Evolutionary conservation across 805 yeast genomes (phyloP).

Genomic region (Zygoascus flipseniorum): DNA sequence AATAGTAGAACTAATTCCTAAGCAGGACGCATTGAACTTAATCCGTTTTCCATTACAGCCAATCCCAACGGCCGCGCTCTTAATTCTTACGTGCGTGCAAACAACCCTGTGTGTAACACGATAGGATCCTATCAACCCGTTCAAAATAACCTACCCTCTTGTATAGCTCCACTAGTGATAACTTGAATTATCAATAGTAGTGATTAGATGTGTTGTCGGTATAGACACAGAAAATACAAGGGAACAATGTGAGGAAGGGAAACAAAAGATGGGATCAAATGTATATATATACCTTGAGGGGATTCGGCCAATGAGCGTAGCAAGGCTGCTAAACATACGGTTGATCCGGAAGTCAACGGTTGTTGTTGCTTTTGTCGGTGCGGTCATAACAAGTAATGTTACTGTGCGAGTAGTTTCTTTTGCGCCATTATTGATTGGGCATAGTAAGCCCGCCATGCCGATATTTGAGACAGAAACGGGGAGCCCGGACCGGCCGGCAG

Average conservation of each 20-base stretch:
- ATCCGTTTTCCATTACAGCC: too few species aligned
- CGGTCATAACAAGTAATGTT: neutral
- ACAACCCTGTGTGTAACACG: neutral
- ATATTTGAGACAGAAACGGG: neutral
- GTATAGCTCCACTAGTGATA: neutral
- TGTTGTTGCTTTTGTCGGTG: neutral
- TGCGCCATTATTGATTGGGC: neutral
- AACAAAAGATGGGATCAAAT: neutral
- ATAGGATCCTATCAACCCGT: too few species aligned
- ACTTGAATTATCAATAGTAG: neutral
- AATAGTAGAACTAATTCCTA: too few species aligned
- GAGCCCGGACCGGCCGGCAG: neutral
- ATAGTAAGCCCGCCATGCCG: neutral
- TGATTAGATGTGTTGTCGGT: neutral
- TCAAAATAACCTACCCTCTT: neutral
- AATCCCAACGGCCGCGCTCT: too few species aligned
- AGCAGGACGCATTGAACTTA: too few species aligned
- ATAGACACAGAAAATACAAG: neutral
- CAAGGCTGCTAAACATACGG: neutral
- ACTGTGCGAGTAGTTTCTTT: neutral
- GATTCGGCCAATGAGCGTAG: neutral
- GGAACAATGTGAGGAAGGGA: neutral
- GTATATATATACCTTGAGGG: neutral
- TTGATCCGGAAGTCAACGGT: constrained; percentile 1
- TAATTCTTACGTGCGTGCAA: too few species aligned